Base-by-base conservation (phyloP, 129 eudicot genomes). In the Centella asiatica region DNA sequence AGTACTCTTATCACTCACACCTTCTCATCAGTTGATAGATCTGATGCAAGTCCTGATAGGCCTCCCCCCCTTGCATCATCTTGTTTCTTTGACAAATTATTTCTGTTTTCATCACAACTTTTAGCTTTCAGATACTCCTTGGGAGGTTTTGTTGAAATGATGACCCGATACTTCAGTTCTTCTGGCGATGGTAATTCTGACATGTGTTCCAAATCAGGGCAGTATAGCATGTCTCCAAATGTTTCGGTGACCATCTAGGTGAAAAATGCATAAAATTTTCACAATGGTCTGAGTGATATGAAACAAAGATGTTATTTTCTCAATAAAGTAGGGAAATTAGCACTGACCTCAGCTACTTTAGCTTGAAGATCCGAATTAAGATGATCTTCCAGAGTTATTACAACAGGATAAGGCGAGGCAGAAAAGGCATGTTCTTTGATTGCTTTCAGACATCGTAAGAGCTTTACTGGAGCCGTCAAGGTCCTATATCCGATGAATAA, bases 141-240 rank as follows among this genome's bases (percentile, higher is more conserved):
- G 40, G 97, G 97, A 69, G 97, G 95, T 76, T 90, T 90, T 34
- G 97, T 90, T 60, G 97, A 90, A 60, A 90, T 77, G 23, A 90
- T 67, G 14, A 90, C 74, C 39, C 77, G 80, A 70, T 77, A 51
- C 62, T 79, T 86, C 70, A 90, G 72, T 22, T 69, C 79, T 65
- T 90, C 95, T 0, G 97, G 97, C 0, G 94, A 69, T 3, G 94
- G 97, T 28, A 86, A 70, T 44, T 77, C 85, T 62, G 66, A 69
- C 25, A 77, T 31, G 4, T 72, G 55, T 24, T 76, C 85, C 22
- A 82, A 50, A 32, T 84, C 78, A 22, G 89, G 87, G 70, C 46
- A 65, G 70, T 69, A 90, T 62, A 90, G 76, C 87, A 81, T 74
- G 14, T 86, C 77, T 56, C 83, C 94, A 66, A 86, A 90, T 60